Conservation (phyloP, 768 basidiomycete species). For the Mycena rosella region DNA sequence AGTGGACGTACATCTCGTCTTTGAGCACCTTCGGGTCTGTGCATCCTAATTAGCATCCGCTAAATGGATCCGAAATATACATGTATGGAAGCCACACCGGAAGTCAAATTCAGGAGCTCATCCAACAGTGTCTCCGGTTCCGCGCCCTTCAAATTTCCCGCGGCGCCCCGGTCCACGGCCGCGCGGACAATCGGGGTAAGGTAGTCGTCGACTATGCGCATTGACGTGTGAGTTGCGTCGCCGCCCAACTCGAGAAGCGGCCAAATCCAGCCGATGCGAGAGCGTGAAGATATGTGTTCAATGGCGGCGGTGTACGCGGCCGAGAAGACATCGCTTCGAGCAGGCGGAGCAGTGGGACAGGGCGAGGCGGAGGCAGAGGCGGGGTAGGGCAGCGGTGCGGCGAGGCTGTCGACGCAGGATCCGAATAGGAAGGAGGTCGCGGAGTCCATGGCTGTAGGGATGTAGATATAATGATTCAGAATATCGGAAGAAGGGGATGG, state of each 20-base stretch:
- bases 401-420: conserved; percentile 59
- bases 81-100: conserved; percentile 50
- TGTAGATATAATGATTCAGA: not conserved
- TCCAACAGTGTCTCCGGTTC: conserved; percentile 63
- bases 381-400: conserved; percentile 64
- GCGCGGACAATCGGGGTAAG: conserved; percentile 66
- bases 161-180: conserved; percentile 38
- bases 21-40: conserved; percentile 29
- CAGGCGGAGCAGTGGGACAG: not conserved
- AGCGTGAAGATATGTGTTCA: conserved; percentile 42
- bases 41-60: not conserved
- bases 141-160: conserved; percentile 4
- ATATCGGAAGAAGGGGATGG: not conserved
- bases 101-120: conserved; percentile 63
- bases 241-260: conserved; percentile 64
- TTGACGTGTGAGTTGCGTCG: conserved; percentile 59
- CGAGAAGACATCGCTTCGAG: conserved; percentile 27
- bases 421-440: conserved; percentile 72
- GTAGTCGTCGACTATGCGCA: conserved; percentile 63
- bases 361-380: conserved; percentile 20
- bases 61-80: not conserved
- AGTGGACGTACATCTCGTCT: conserved; percentile 22
- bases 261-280: conserved; percentile 60
- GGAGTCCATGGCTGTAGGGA: conserved; percentile 65
- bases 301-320: conserved; percentile 9